Evolutionary conservation across 2,329 filamentous ascomycete genomes (phyloP).

Genomic region (Sporothrix pallida): DNA sequence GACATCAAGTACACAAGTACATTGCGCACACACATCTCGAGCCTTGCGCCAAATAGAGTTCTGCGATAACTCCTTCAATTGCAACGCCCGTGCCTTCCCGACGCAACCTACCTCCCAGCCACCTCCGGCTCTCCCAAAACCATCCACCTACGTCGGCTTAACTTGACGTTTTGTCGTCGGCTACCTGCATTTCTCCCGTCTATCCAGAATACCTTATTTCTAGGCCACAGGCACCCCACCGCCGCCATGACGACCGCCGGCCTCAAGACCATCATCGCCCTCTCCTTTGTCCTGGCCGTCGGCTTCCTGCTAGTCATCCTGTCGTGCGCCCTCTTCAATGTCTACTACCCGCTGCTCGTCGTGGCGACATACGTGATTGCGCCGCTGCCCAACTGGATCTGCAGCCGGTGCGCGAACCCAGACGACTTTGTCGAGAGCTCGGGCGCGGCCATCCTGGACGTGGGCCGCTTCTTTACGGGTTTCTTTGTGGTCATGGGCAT

Average conservation of each 20-base stretch:
- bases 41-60: neutral
- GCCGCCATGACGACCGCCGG: constrained; percentile 72
- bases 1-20: neutral
- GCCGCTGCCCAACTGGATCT: constrained; percentile 96
- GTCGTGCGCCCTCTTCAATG: constrained; percentile 91
- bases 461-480: constrained; percentile 91
- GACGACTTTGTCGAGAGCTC: constrained; percentile 94
- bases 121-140: constrained; percentile 20
- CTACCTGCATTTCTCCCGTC: neutral
- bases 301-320: constrained; percentile 99
- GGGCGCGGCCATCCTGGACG: constrained; percentile 84
- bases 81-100: no score
- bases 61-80: no score
- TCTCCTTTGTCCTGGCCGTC: constrained; percentile 98
- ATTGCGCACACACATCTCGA: neutral
- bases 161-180: no score
- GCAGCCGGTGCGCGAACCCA: constrained; percentile 81
- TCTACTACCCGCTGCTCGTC: constrained; percentile 93
- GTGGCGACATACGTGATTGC: constrained; percentile 95
- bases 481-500: constrained; percentile 98
- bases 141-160: neutral
- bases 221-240: no score
- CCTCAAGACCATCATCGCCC: constrained; percentile 97
- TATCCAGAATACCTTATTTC: no score
- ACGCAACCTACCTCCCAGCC: neutral